Evolutionary conservation across 441 rosid species (phyloP).

Genomic region (Theobroma grandiflorum): DNA sequence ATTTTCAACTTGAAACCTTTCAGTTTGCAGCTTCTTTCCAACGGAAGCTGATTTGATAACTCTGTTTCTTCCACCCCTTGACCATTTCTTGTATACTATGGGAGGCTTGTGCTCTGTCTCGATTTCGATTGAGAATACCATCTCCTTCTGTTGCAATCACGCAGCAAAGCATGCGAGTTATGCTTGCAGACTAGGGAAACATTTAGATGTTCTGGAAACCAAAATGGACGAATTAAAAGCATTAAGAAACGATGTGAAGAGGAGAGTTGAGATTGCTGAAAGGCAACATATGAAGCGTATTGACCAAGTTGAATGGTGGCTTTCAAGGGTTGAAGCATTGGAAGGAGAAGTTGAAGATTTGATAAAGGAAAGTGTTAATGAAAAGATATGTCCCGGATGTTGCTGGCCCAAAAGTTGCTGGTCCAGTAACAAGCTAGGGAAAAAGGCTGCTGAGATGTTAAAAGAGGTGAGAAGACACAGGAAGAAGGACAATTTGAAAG

Average conservation of each 20-base stretch:
- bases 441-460: neutral
- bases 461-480: neutral
- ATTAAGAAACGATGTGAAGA: neutral
- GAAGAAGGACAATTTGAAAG: neutral
- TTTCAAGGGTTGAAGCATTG: conserved; percentile 1
- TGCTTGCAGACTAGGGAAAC: neutral
- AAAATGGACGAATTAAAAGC: neutral
- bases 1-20: neutral
- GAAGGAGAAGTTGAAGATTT: neutral
- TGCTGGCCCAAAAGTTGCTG: neutral
- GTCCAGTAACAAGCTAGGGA: neutral
- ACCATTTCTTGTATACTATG: neutral
- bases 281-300: neutral
- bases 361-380: neutral
- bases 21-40: neutral
- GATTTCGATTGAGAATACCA: neutral
- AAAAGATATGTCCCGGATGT: neutral
- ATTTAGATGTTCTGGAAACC: neutral
- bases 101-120: neutral
- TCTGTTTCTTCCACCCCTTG: neutral
- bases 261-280: neutral
- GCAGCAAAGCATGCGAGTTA: neutral
- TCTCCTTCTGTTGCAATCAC: neutral
- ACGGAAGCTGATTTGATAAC: neutral
- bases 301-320: neutral